phyloP scores from a whole-genome alignment of 306 rosid genomes.

The Datisca glomerata region DNA sequence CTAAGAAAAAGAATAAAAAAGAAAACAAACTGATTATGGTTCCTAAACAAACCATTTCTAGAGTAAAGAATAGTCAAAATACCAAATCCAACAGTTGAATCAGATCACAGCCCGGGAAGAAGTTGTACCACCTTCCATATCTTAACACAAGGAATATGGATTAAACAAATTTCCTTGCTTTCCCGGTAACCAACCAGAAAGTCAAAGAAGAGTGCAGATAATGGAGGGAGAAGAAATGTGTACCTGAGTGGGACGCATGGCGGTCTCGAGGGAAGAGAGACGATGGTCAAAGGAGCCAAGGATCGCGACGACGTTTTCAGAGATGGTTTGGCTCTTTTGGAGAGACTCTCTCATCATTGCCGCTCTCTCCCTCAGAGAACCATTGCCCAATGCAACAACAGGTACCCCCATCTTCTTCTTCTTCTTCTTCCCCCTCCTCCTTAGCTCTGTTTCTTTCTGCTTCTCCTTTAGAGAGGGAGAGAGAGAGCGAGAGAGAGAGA shows the following conservation, averaged over 20 bases:
- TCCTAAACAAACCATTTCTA: too few relatives aligned
- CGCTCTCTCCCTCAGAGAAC: slow-evolving; percentile 67
- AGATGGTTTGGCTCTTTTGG: slow-evolving; percentile 80
- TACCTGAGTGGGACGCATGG: slow-evolving; percentile 99
- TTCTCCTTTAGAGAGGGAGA: too few relatives aligned
- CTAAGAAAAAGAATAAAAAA: too few relatives aligned
- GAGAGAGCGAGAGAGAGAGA: background rate
- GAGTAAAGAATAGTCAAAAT: too few relatives aligned
- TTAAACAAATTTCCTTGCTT: too few relatives aligned
- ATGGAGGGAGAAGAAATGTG: too few relatives aligned
- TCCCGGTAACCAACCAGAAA: too few relatives aligned
- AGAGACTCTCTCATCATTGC: slow-evolving; percentile 72
- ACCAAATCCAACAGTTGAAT: background rate
- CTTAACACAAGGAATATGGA: background rate
- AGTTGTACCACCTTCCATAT: too few relatives aligned
- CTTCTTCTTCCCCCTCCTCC: slow-evolving; percentile 5
- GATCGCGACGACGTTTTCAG: slow-evolving; percentile 78
- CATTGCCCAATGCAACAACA: slow-evolving; percentile 31
- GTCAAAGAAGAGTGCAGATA: too few relatives aligned
- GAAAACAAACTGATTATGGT: too few relatives aligned
- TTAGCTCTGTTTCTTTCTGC: background rate
- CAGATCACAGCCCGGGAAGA: too few relatives aligned
- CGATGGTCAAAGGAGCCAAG: slow-evolving; percentile 98
- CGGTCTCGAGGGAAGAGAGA: slow-evolving; percentile 90
- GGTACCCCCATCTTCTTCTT: slow-evolving; percentile 35